A percentile compares a stretch with the other conserved stretches of the same genome.
phyloP scores from a whole-genome alignment of 768 basidiomycete genomes.

The Naganishia kalamii region DNA sequence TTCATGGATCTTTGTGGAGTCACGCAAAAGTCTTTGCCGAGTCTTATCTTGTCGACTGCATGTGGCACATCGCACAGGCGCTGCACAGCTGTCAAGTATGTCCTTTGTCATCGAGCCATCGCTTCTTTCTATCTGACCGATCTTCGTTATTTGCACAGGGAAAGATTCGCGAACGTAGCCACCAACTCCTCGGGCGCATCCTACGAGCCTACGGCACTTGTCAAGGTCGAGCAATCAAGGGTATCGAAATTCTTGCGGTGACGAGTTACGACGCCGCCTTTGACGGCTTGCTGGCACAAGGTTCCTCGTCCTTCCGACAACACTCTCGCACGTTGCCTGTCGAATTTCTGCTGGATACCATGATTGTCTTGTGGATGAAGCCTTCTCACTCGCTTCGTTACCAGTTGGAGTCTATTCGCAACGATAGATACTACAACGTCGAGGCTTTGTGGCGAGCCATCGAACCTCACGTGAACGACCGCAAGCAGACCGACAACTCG shows the following conservation, averaged over 20 bases:
- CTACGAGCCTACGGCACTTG: constrained; percentile 6
- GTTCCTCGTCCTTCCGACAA: neutral
- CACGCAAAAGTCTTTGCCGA: constrained; percentile 21
- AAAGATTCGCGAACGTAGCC: neutral
- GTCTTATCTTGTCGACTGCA: constrained; percentile 7
- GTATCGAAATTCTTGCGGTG: constrained; percentile 21
- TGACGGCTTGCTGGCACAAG: constrained; percentile 3
- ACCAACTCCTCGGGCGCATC: constrained; percentile 9
- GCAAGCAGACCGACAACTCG: neutral
- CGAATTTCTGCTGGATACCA: constrained; percentile 16
- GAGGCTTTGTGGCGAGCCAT: constrained; percentile 12
- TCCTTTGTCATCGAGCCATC: neutral
- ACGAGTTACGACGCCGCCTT: constrained; percentile 21
- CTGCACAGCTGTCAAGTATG: constrained; percentile 23
- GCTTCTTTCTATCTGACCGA: neutral
- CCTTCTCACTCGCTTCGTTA: constrained; percentile 8
- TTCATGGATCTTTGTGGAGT: constrained; percentile 18
- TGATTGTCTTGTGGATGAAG: constrained; percentile 9
- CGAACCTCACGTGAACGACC: neutral
- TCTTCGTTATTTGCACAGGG: neutral
- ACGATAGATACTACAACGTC: constrained; percentile 22
- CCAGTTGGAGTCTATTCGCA: constrained; percentile 15
- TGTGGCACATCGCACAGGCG: constrained; percentile 14
- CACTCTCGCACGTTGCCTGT: neutral
- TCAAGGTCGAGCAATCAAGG: constrained; percentile 13